Conservation (phyloP, 2,329 filamentous ascomycete species). For the Ilyonectria sp. region DNA sequence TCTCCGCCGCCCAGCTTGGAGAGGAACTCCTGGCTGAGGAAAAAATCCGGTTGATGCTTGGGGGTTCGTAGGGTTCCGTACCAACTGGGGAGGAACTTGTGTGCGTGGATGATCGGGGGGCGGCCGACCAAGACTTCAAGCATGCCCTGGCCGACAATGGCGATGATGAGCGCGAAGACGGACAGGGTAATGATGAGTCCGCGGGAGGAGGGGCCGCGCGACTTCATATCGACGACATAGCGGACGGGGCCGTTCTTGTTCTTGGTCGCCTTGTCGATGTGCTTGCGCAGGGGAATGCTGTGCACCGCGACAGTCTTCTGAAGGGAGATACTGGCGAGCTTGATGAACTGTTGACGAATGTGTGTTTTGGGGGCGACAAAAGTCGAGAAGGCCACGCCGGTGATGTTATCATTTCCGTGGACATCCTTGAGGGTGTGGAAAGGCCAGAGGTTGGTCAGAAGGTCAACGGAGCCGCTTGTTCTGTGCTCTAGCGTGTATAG, state of each 20-base stretch:
- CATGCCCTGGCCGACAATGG: constrained; percentile 74
- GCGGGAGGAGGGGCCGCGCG: constrained; percentile 65
- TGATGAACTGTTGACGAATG: constrained; percentile 64
- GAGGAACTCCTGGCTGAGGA: constrained; percentile 53
- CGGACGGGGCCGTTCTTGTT: constrained; percentile 65
- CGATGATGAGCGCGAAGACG: constrained; percentile 72
- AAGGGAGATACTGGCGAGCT: constrained; percentile 86
- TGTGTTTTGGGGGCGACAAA: constrained; percentile 69
- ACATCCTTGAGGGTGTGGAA: constrained; percentile 68
- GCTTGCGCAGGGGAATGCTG: constrained; percentile 77
- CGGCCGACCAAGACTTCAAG: constrained; percentile 74
- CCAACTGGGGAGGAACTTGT: constrained; percentile 68
- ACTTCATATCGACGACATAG: constrained; percentile 77
- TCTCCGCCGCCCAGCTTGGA: constrained; percentile 56
- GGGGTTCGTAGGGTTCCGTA: constrained; percentile 51
- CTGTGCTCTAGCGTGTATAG: constrained; percentile 84
- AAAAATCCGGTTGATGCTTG: constrained; percentile 42
- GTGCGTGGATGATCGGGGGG: constrained; percentile 69
- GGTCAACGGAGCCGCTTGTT: constrained; percentile 60
- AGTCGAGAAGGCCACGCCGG: constrained; percentile 70
- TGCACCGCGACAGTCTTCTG: constrained; percentile 86
- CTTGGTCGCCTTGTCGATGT: constrained; percentile 55
- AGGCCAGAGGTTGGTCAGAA: constrained; percentile 67
- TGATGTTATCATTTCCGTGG: constrained; percentile 70
- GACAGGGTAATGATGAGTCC: constrained; percentile 69